phyloP scores from a whole-genome alignment of 805 yeast genomes.

The Wickerhamiella qilinensis region DNA sequence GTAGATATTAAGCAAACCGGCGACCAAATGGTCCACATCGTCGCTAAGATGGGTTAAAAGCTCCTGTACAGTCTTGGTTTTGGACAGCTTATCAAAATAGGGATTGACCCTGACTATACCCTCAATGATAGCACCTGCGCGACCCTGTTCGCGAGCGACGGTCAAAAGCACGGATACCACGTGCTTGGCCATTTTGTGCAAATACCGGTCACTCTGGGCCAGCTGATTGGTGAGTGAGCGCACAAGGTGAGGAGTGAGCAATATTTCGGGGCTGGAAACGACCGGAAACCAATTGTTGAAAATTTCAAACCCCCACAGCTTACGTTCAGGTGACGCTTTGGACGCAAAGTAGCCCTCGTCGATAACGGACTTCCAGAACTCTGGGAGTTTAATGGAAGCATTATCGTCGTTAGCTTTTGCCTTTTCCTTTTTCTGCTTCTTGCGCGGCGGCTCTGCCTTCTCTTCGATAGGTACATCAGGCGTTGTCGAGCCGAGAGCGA shows the following conservation, averaged over 20 bases:
- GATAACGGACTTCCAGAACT: constrained; percentile 65
- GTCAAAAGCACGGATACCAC: constrained; percentile 29
- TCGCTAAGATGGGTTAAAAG: constrained; percentile 20
- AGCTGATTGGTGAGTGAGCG: constrained; percentile 65
- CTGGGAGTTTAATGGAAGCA: constrained; percentile 29
- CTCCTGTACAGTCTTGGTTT: constrained; percentile 44
- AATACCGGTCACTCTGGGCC: constrained; percentile 43
- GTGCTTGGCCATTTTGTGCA: constrained; percentile 50
- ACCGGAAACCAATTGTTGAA: constrained; percentile 33
- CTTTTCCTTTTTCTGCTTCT: constrained; percentile 26
- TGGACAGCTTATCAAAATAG: constrained; percentile 63
- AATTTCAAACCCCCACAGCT: constrained; percentile 71
- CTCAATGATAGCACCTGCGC: constrained; percentile 17
- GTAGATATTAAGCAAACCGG: constrained; percentile 9
- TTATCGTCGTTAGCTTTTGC: constrained; percentile 14
- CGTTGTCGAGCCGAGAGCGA: neutral
- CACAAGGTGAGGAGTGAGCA: constrained; percentile 35
- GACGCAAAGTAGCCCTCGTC: constrained; percentile 69
- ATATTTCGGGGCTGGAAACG: constrained; percentile 11
- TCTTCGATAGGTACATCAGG: neutral
- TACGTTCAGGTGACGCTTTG: constrained; percentile 70
- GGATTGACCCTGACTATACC: constrained; percentile 18
- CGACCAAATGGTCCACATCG: constrained; percentile 13
- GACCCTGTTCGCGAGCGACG: constrained; percentile 25
- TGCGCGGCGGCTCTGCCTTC: constrained; percentile 16